These are phyloP conservation scores for Penicillium sp. DNA, from an alignment of 2,329 filamentous ascomycete species.

Conservation along the genomic window DNA sequence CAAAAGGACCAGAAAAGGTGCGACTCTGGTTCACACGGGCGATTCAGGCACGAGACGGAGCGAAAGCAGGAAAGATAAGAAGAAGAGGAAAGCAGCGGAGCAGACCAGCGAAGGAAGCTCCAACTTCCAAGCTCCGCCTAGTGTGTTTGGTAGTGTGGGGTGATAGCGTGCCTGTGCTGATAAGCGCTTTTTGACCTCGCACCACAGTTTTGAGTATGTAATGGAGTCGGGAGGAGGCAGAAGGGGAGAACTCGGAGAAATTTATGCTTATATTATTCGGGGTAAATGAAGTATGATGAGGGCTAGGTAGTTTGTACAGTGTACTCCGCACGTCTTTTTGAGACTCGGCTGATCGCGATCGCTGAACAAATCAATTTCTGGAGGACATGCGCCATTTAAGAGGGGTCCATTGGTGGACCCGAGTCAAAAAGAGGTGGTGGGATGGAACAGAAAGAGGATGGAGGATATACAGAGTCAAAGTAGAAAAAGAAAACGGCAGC, in stretches of 20 bases:
- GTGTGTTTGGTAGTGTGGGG: slow-evolving; percentile 7
- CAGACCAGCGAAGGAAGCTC: slow-evolving; percentile 5
- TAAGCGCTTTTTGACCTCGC: slow-evolving; percentile 6
- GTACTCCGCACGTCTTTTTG: not conserved
- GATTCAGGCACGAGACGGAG: too few species aligned
- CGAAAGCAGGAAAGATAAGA: slow-evolving; percentile 8
- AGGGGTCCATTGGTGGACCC: not conserved
- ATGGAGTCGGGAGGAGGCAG: not conserved
- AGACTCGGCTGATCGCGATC: not conserved
- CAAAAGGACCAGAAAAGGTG: not conserved
- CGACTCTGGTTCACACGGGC: not conserved
- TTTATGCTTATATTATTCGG: not conserved
- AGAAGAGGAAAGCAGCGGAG: not conserved
- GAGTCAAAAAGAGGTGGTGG: not conserved
- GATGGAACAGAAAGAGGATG: not conserved
- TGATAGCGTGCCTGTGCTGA: slow-evolving; percentile 8
- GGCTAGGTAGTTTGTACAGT: not conserved
- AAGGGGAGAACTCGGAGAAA: not conserved
- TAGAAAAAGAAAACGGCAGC: not conserved
- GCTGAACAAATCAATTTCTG: not conserved
- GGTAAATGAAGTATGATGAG: not conserved
- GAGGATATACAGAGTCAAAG: not conserved
- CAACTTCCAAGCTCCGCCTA: slow-evolving; percentile 10
- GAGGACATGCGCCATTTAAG: not conserved
- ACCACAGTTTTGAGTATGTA: slow-evolving; percentile 7